Evolutionary conservation across 176 grass and related monocot genomes (phyloP), one percentile per base, ranked within the genome.

Genomic region (Oryza coarctata): DNA sequence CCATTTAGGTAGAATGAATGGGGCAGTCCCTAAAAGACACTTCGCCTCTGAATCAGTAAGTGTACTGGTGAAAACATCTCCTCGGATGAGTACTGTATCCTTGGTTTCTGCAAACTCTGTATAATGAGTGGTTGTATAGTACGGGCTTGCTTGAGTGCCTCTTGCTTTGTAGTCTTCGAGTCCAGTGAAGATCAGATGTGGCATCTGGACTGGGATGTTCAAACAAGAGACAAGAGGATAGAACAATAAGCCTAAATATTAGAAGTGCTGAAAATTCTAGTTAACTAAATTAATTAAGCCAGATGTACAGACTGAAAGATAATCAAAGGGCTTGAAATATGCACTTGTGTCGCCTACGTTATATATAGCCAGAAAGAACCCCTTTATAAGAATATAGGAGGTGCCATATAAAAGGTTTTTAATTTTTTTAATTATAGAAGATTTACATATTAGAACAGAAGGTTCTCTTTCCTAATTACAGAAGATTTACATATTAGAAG

Each of bases 101-200:
- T 94, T 93, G 69, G 85, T 93, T 76, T 95, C 88, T 58, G 90
- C 84, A 77, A 93, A 95, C 25, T 98, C 92, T 12, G 88, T 93
- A 58, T 95, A 95, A 86, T 93, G 86, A 43, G 90, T 93, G 18
- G 93, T 80, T 15, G 92, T 95, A 34, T 86, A 95, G 65, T 95
- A 95, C 25, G 90, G 95, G 76, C 95, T 95, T 81, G 92, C 95
- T 91, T 95, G 92, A 76, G 92, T 93, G 67, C 95, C 95, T 84
- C 92, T 93, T 69, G 95, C 95, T 89, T 95, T 98, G 45, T 95
- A 98, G 86, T 98, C 95, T 80, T 98, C 92, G 74, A 95, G 92
- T 78, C 95, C 88, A 11, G 92, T 98, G 87, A 98, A 94, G 70
- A 95, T 88, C 30, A 98, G 95, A 87, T 98, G 87, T 30, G 95